Conservation (phyloP, 129 eudicot genomes). For the Lactuca sativa region DNA sequence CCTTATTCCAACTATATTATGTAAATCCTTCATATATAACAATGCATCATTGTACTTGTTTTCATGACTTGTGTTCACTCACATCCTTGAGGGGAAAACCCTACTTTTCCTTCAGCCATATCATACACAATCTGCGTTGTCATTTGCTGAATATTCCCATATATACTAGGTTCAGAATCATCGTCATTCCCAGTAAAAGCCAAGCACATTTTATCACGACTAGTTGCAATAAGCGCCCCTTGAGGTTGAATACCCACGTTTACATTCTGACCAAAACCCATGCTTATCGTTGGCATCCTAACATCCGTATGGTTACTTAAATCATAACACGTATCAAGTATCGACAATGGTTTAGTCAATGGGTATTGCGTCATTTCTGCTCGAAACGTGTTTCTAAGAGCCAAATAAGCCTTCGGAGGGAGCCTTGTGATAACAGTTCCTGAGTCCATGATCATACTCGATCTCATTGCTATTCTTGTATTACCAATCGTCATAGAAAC, state of each 20-base stretch:
- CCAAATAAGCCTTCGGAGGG: slow-evolving; percentile 63
- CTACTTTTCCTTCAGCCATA: slow-evolving; percentile 57
- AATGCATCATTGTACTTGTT: background rate
- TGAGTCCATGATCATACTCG: slow-evolving; percentile 76
- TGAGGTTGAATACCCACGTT: slow-evolving; percentile 29
- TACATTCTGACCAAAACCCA: slow-evolving; percentile 43
- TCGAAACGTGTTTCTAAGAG: slow-evolving; percentile 48
- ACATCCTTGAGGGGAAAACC: slow-evolving; percentile 59
- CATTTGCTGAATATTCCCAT: slow-evolving; percentile 71
- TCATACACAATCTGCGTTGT: slow-evolving; percentile 58
- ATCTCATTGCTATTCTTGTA: slow-evolving; percentile 37
- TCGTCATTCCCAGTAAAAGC: slow-evolving; percentile 64
- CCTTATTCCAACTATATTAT: background rate
- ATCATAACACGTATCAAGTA: slow-evolving; percentile 76
- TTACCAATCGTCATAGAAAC: slow-evolving; percentile 48
- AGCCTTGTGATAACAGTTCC: slow-evolving; percentile 84
- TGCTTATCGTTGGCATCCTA: slow-evolving; percentile 41
- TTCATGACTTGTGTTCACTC: slow-evolving; percentile 1
- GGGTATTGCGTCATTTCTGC: slow-evolving; percentile 56
- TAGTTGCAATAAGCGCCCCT: slow-evolving; percentile 34
- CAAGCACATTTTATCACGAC: slow-evolving; percentile 38
- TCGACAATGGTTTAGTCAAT: slow-evolving; percentile 36
- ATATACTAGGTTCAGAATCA: slow-evolving; percentile 40
- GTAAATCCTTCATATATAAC: background rate
- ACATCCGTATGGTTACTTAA: slow-evolving; percentile 41